phyloP scores from a whole-genome alignment of 2,329 filamentous ascomycete species.

The Ilyonectria mors-panacis region DNA sequence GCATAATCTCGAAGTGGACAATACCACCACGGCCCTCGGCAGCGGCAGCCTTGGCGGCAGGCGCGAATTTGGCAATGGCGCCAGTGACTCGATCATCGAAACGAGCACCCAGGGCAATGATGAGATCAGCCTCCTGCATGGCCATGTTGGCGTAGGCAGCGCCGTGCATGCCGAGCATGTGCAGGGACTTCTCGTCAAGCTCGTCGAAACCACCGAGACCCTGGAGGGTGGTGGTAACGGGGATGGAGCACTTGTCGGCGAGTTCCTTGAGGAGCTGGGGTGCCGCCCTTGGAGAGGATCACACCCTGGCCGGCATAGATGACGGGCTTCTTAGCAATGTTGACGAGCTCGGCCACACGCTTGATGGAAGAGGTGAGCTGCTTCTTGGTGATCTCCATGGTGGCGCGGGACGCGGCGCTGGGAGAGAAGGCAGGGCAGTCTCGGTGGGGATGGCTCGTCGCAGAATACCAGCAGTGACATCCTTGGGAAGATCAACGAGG shows the following conservation, averaged over 20 bases:
- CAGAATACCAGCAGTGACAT: conserved; percentile 90
- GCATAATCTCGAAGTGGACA: conserved; percentile 97
- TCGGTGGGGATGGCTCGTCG: conserved; percentile 85
- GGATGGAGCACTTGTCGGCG: conserved; percentile 91
- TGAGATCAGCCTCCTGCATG: conserved; percentile 96
- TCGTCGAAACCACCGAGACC: conserved; percentile 95
- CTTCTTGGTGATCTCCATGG: conserved; percentile 76
- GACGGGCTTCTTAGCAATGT: conserved; percentile 91
- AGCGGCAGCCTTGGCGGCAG: conserved; percentile 87
- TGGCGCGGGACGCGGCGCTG: conserved; percentile 87
- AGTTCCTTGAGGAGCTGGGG: conserved; percentile 85
- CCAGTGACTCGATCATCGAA: conserved; percentile 97
- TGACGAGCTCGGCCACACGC: conserved; percentile 86
- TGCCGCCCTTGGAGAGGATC: conserved; percentile 83
- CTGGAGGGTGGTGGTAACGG: conserved; percentile 95
- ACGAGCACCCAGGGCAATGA: conserved; percentile 92
- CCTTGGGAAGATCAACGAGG: conserved; percentile 95
- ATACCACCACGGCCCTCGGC: conserved; percentile 91
- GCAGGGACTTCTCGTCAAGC: conserved; percentile 91
- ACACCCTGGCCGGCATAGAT: conserved; percentile 96
- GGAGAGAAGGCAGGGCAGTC: conserved; percentile 82
- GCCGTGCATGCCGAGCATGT: conserved; percentile 99
- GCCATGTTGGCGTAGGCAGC: conserved; percentile 98
- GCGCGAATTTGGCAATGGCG: conserved; percentile 88
- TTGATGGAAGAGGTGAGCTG: conserved; percentile 82